phyloP scores from a whole-genome alignment of 495 filamentous ascomycete species.

The Immersiella caudata region DNA sequence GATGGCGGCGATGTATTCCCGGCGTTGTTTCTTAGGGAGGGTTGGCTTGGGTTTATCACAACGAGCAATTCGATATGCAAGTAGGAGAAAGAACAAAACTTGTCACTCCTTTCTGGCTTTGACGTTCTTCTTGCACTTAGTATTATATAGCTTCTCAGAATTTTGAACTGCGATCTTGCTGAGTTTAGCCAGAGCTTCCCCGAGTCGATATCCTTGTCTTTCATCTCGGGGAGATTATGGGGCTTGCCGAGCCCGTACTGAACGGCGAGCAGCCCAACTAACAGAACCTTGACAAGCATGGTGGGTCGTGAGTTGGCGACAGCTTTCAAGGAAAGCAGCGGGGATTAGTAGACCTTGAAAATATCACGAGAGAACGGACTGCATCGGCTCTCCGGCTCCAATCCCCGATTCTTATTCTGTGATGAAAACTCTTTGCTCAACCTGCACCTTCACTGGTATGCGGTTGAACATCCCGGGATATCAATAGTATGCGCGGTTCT shows the following conservation, averaged over 20 bases:
- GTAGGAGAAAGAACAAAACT: background rate
- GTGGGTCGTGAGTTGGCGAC: background rate
- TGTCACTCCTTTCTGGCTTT: constrained; percentile 2
- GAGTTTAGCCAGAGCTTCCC: constrained; percentile 1
- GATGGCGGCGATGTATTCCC: constrained; percentile 63
- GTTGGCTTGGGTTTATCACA: constrained; percentile 26
- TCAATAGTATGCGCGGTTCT: background rate
- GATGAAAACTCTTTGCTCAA: background rate
- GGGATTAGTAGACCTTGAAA: too few species aligned
- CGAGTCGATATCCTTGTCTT: background rate
- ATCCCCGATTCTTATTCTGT: background rate
- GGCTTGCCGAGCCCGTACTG: background rate
- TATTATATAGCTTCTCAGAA: background rate
- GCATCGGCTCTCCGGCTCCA: background rate
- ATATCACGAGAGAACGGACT: too few species aligned
- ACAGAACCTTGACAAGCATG: background rate
- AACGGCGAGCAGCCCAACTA: background rate
- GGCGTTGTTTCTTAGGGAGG: constrained; percentile 51
- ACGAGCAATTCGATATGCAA: background rate
- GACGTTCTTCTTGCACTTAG: background rate
- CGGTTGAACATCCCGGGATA: background rate
- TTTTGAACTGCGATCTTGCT: background rate
- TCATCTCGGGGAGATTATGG: background rate
- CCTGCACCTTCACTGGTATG: background rate
- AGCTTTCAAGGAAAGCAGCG: too few species aligned